Conservation (phyloP, 495 filamentous ascomycete genomes). For the Tuber umbilicatum region DNA sequence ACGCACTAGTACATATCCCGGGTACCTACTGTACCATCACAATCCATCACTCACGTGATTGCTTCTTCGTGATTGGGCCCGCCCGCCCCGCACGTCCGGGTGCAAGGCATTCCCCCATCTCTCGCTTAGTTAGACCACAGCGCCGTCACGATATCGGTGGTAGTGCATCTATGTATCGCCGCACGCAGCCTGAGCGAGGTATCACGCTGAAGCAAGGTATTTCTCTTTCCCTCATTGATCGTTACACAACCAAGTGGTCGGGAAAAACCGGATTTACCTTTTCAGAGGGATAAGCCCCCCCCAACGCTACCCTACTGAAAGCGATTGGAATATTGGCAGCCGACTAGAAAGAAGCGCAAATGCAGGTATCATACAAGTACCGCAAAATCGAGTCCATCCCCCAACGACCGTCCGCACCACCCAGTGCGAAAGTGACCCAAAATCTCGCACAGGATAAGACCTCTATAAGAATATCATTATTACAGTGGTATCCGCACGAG, state of each 20-base stretch:
- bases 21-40: not conserved
- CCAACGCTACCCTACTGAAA: not conserved
- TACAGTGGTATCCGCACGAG: no score
- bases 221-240: no score
- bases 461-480: no score
- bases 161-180: not conserved
- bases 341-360: not conserved
- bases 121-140: not conserved
- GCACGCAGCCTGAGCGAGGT: not conserved
- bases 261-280: no score
- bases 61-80: not conserved
- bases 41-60: not conserved
- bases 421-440: not conserved
- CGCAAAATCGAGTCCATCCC: not conserved
- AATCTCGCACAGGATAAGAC: not conserved
- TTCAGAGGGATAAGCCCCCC: not conserved
- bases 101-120: not conserved
- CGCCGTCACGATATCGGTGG: not conserved
- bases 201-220: not conserved
- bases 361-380: no score
- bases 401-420: not conserved
- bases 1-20: not conserved
- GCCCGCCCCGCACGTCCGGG: not conserved
- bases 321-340: not conserved
- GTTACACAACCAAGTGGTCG: no score